Base-by-base conservation (phyloP, 139 green algal genomes). In the Micromonas pusilla region DNA sequence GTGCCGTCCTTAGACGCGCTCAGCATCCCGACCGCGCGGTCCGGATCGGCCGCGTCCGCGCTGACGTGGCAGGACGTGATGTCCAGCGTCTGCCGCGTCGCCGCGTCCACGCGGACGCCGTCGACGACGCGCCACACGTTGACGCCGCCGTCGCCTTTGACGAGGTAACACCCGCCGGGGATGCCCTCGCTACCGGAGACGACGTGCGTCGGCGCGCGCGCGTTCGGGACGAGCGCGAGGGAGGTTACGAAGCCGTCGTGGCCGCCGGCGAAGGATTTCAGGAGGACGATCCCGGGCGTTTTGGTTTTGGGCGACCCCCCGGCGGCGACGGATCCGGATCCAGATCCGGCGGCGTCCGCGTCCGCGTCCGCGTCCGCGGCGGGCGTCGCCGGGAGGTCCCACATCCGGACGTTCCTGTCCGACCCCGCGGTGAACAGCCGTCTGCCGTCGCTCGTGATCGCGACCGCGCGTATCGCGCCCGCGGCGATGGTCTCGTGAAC, bases 181-280 rank as follows among this genome's bases (percentile, higher is more conserved):
- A 3, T 36, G 68, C n/a, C 36, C 23, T 33, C 38, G 3, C 53
- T 39, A 3, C 23, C 36, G 68, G 26, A 53, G 1, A 38, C 68
- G 3, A 13, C 31, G 68, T 62, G 5, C n/a, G 53, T 19, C 23
- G n/a, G 33, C 37, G 68, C 23, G 4, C 26, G 21, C 1, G 52
- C 33, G n/a, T n/a, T 34, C 38, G 37, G 34, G 37, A 38, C 20
- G 26, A 38, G 23, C 37, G 31, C 37, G 45, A 75, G 25, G 1
- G 68, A 9, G 1, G 68, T 75, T 34, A 75, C 30, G 68, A 63
- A 63, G 20, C 68, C 68, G 6, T 75, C 68, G 3, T 75, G 68
- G 23, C 65, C 65, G 4, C 28, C 65, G 28, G 33, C 33, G 65
- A 33, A 72, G 4, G 26, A 26, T n/a, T 34, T n/a, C 60, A 23